phyloP scores from a whole-genome alignment of 1,284 basidiomycete species.

The Leccinum insigne region DNA sequence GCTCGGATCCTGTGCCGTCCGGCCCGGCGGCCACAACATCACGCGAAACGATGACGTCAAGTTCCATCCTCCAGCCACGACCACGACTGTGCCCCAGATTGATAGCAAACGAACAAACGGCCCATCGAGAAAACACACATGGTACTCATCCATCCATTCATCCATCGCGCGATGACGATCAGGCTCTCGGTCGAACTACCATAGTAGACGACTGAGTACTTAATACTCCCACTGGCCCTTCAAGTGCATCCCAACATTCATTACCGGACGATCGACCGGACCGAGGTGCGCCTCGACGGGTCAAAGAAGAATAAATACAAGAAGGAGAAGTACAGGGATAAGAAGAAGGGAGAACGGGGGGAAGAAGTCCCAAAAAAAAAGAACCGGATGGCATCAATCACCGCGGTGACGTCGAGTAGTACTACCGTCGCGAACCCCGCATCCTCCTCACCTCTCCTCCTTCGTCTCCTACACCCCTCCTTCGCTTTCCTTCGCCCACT shows the following conservation, averaged over 20 bases:
- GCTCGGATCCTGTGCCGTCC: neutral
- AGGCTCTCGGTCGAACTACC: neutral
- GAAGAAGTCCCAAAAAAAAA: neutral
- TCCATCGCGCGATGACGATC: neutral
- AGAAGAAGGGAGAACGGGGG: neutral
- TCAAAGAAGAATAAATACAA: neutral
- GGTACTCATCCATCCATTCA: neutral
- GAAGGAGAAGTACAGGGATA: neutral
- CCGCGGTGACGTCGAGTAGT: neutral
- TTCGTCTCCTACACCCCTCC: neutral
- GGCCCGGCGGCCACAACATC: neutral
- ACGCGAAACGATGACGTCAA: neutral
- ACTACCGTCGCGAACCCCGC: neutral
- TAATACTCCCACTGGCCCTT: neutral
- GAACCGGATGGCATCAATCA: neutral
- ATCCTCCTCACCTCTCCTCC: neutral
- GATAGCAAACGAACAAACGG: neutral
- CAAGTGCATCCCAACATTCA: neutral
- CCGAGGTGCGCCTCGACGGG: neutral
- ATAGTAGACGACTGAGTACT: neutral
- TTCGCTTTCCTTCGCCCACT: neutral
- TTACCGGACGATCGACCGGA: neutral
- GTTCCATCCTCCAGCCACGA: neutral
- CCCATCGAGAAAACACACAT: neutral
- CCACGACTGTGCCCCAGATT: neutral